Evolutionary conservation across 129 eudicot species (phyloP).

Genomic region (Saussurea involucrata): DNA sequence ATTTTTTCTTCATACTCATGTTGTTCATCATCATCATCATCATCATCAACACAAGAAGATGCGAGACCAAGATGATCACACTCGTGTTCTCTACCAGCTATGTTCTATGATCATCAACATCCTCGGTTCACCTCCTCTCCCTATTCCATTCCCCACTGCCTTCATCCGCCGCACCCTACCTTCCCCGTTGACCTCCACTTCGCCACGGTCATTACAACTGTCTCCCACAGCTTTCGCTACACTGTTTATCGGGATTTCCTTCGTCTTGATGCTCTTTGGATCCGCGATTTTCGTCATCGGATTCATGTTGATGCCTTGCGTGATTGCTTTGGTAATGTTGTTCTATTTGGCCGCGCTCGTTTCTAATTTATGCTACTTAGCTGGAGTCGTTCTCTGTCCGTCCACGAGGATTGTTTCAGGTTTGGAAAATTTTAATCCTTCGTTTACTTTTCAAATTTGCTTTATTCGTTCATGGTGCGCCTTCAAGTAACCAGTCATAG

Average conservation of each 20-base stretch:
- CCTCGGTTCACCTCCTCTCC: constrained; percentile 52
- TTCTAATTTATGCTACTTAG: constrained; percentile 38
- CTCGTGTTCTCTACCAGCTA: constrained; percentile 46
- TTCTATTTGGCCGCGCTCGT: constrained; percentile 53
- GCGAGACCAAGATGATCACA: constrained; percentile 35
- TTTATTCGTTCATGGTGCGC: no score
- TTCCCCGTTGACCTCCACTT: constrained; percentile 19
- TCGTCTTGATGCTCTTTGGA: constrained; percentile 72
- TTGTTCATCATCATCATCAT: no score
- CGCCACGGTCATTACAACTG: constrained; percentile 11
- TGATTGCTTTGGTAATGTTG: constrained; percentile 43
- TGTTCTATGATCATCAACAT: constrained; percentile 52
- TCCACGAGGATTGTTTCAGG: constrained; percentile 25
- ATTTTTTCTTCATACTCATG: not conserved
- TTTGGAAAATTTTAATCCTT: not conserved
- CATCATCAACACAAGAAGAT: constrained; percentile 13
- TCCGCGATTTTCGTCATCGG: constrained; percentile 60
- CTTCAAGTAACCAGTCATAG: not conserved
- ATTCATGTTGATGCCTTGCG: constrained; percentile 62
- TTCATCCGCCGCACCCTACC: constrained; percentile 18
- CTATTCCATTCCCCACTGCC: constrained; percentile 35
- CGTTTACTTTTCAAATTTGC: not conserved
- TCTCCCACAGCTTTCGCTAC: constrained; percentile 62
- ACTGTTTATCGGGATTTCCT: constrained; percentile 53
- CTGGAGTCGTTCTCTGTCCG: constrained; percentile 39